phyloP scores from a whole-genome alignment of 306 rosid species.

The Neltuma alba region DNA sequence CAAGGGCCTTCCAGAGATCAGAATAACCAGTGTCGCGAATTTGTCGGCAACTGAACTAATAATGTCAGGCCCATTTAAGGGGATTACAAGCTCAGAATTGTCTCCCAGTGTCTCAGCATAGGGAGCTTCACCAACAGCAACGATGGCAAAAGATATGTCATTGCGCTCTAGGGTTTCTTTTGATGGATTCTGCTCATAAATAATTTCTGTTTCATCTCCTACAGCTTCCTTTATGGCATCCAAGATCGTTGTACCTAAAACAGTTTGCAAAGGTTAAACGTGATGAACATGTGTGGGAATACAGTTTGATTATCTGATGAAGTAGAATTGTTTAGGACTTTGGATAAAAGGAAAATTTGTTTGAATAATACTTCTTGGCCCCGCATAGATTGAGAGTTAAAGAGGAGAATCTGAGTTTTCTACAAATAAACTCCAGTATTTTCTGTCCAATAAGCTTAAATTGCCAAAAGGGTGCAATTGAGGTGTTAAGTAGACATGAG shows the following conservation, averaged over 20 bases:
- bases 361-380: neutral
- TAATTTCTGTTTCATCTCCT: constrained; percentile 63
- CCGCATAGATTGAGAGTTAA: neutral
- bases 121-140: constrained; percentile 82
- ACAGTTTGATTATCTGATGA: neutral
- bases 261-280: constrained; percentile 18
- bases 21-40: constrained; percentile 74
- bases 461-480: neutral
- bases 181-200: constrained; percentile 60
- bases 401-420: neutral
- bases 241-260: constrained; percentile 76
- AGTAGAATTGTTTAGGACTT: too few relatives aligned
- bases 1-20: constrained; percentile 82
- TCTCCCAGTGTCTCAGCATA: constrained; percentile 78
- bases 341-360: neutral
- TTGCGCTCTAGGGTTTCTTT: constrained; percentile 47
- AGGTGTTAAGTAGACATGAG: neutral
- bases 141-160: constrained; percentile 69
- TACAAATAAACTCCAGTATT: neutral
- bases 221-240: constrained; percentile 74
- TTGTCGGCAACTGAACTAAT: constrained; percentile 62
- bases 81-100: constrained; percentile 57
- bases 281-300: constrained; percentile 3
- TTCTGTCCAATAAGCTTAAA: neutral
- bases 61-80: constrained; percentile 56